Percentiles rank a stretch among this genome's conserved stretches.
These are phyloP conservation scores for Penicillium fuscoglaucum DNA, from an alignment of 2,329 filamentous ascomycete genomes.

Conservation along the genomic window DNA sequence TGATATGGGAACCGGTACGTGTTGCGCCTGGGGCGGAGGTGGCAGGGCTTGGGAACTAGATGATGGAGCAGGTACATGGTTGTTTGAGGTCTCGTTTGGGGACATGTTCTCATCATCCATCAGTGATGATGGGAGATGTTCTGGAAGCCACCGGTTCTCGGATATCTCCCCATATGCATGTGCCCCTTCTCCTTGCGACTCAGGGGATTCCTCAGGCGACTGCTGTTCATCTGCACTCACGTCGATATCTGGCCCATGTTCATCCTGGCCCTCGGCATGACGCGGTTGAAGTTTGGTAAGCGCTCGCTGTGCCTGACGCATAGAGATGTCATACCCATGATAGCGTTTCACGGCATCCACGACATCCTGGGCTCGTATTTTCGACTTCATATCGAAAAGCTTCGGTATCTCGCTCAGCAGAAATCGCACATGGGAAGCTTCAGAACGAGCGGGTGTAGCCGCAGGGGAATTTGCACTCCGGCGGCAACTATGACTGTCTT, in stretches of 20 bases:
- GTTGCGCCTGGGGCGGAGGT: conserved; percentile 21
- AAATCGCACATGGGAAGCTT: conserved; percentile 44
- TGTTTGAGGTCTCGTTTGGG: conserved; percentile 24
- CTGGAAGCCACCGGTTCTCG: conserved; percentile 37
- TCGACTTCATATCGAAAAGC: conserved; percentile 41
- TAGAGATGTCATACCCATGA: conserved; percentile 44
- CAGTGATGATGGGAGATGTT: conserved; percentile 28
- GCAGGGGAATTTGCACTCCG: conserved; percentile 30
- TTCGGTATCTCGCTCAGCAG: conserved; percentile 42
- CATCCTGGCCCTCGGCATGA: conserved; percentile 25
- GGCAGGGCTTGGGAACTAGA: conserved; percentile 26
- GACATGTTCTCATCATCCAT: conserved; percentile 30
- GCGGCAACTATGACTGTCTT: conserved; percentile 42
- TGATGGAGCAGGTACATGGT: conserved; percentile 20
- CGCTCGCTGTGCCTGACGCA: conserved; percentile 42
- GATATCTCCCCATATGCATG: conserved; percentile 31
- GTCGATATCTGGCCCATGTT: conserved; percentile 24
- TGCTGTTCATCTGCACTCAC: conserved; percentile 30
- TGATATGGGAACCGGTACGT: conserved; percentile 25
- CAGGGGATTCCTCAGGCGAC: conserved; percentile 28
- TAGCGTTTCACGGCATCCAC: conserved; percentile 44
- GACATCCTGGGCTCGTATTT: conserved; percentile 40
- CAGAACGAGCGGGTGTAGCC: conserved; percentile 40
- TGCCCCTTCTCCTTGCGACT: conserved; percentile 27
- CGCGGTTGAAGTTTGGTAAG: conserved; percentile 39